Percentiles rank a stretch among this genome's conserved stretches.
Evolutionary conservation across 805 yeast genomes (phyloP).

Genomic region (Hanseniaspora lindneri): DNA sequence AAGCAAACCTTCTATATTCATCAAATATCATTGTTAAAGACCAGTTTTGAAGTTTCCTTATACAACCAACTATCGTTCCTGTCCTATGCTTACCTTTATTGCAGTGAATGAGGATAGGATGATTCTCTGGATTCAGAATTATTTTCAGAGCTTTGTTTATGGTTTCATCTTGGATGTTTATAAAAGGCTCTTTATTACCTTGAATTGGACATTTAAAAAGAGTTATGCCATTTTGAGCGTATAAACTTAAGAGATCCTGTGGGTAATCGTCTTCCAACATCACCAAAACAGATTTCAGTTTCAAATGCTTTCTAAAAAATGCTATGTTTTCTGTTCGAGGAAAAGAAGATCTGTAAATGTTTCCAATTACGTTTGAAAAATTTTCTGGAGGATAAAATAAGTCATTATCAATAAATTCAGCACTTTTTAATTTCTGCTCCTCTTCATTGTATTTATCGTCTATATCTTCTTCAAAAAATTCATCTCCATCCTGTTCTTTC

Average conservation of each 20-base stretch:
- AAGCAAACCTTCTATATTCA: conserved; percentile 87
- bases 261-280: conserved; percentile 91
- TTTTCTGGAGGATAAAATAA: conserved; percentile 65
- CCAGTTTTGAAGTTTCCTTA: conserved; percentile 84
- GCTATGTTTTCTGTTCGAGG: conserved; percentile 75
- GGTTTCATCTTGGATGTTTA: conserved; percentile 53
- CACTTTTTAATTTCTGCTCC: conserved; percentile 21
- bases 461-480: conserved; percentile 21
- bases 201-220: conserved; percentile 84
- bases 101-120: conserved; percentile 87
- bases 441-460: conserved; percentile 22
- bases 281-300: conserved; percentile 64
- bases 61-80: conserved; percentile 89
- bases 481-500: conserved; percentile 8
- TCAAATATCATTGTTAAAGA: conserved; percentile 87
- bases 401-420: conserved; percentile 8
- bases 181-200: conserved; percentile 93
- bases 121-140: conserved; percentile 73
- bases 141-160: conserved; percentile 73
- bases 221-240: conserved; percentile 47
- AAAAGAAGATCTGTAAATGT: conserved; percentile 77
- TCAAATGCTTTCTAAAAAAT: conserved; percentile 46
- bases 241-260: conserved; percentile 53
- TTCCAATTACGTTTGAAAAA: conserved; percentile 68
- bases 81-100: conserved; percentile 95